Base-by-base conservation (phyloP, 768 basidiomycete species). In the Pisolithus albus region DNA sequence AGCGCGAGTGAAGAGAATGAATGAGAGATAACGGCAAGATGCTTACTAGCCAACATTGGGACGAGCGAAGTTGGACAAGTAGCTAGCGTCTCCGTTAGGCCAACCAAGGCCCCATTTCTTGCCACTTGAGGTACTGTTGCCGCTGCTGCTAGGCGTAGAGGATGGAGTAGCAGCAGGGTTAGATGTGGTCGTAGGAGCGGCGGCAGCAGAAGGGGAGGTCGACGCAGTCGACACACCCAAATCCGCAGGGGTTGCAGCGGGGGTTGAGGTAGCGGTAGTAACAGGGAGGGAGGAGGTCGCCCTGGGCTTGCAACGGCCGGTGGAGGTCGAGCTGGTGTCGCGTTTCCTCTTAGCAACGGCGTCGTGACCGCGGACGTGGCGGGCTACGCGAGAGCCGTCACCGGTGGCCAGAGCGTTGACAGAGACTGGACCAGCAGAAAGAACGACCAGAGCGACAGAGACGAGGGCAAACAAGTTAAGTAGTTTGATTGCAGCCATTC, bases 61-160 rank as follows among this genome's bases (percentile, higher is more conserved):
- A 44, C 36, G 51, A 47, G 73, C 69, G 64, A 80, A 89, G 58
- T 76, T 69, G 13, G 60, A 50, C 49, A 91, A 70, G 42, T 72
- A 63, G 24, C 59, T 48, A 51, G 70, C 65, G 54, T 77, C 69
- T 46, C 74, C 74, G 50, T 80, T 74, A 34, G 81, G 73, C 83
- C 85, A 90, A 19, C 77, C 84, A 18, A 86, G 63, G 55, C 87
- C 80, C 40, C 78, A 73, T 67, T 89, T 88, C 39, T 65, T 64
- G 18, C 48, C 28, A 16, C 42, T 7, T 5, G 42, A 44, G 15
- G 9, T 45, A n/a, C 10, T 26, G 30, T 28, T 10, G 56, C 28
- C 50, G 36, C 21, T 43, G 39, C n/a, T 24, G 26, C 48, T 1
- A 32, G 52, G 11, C 23, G 54, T 19, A 47, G 59, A 21, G 6